A percentile compares a stretch with the other conserved stretches of the same genome.
Evolutionary conservation across 148 eudicot genomes (phyloP).

Genomic region (Vaccinium myrtillus): DNA sequence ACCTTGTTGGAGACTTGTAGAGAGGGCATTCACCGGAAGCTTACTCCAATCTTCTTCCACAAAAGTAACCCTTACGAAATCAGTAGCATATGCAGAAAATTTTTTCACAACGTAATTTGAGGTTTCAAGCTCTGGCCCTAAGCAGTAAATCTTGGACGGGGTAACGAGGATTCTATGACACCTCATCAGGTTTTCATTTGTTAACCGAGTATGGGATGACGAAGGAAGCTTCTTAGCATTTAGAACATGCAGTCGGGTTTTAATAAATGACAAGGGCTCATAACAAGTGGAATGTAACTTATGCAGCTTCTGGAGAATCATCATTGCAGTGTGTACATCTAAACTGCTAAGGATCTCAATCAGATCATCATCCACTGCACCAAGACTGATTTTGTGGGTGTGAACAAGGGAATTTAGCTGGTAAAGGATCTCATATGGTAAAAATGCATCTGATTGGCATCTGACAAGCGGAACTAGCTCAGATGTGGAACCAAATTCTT

Average conservation of each 20-base stretch:
- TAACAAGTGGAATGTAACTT: slow-evolving; percentile 59
- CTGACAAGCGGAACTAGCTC: slow-evolving; percentile 77
- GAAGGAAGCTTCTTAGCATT: slow-evolving; percentile 33
- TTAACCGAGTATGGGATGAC: slow-evolving; percentile 42
- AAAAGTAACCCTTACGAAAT: slow-evolving; percentile 87
- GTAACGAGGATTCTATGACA: slow-evolving; percentile 80
- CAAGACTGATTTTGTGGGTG: slow-evolving; percentile 71
- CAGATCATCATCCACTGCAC: slow-evolving; percentile 62
- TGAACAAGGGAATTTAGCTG: slow-evolving; percentile 93
- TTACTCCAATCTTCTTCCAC: slow-evolving; percentile 98
- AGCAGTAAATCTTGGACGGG: slow-evolving; percentile 81
- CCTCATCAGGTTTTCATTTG: slow-evolving; percentile 65
- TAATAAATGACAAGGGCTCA: slow-evolving; percentile 71
- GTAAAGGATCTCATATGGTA: slow-evolving; percentile 72
- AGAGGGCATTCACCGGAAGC: slow-evolving; percentile 54
- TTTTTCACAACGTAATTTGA: slow-evolving; percentile 89
- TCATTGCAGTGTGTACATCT: slow-evolving; percentile 43
- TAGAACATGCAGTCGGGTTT: slow-evolving; percentile 34
- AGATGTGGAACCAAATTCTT: slow-evolving; percentile 44
- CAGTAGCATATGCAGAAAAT: slow-evolving; percentile 72
- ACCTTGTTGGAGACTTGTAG: slow-evolving; percentile 56
- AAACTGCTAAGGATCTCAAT: slow-evolving; percentile 53
- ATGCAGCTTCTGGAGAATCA: slow-evolving; percentile 71
- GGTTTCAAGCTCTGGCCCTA: slow-evolving; percentile 79
- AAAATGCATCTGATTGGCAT: slow-evolving; percentile 33